phyloP scores from a whole-genome alignment of 1,284 basidiomycete species.

The Thecaphora thlaspeos region DNA sequence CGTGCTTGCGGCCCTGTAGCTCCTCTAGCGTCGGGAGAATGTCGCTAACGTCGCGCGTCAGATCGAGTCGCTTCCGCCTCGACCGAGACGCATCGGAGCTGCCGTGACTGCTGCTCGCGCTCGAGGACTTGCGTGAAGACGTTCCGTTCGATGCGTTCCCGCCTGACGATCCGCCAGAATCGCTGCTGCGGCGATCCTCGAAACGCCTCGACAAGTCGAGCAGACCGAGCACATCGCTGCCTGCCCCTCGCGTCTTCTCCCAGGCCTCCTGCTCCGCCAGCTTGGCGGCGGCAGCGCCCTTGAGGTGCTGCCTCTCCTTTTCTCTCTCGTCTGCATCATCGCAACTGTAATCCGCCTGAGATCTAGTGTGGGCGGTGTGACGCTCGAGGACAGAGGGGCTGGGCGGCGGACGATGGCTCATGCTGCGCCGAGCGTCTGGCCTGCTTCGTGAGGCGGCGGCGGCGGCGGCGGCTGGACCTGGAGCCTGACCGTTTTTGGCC shows the following conservation, averaged over 20 bases:
- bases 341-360: neutral
- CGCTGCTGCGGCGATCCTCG: conserved; percentile 12
- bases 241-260: conserved; percentile 52
- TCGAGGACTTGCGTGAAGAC: neutral
- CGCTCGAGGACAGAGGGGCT: neutral
- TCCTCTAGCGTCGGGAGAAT: conserved; percentile 13
- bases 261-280: conserved; percentile 45
- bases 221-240: conserved; percentile 45
- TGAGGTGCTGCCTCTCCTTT: conserved; percentile 23
- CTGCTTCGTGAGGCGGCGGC: neutral
- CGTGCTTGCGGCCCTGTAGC: conserved; percentile 4
- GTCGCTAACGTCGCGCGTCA: conserved; percentile 10
- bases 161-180: conserved; percentile 8
- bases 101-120: neutral
- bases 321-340: conserved; percentile 11
- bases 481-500: neutral
- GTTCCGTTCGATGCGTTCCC: no score
- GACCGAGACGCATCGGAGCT: neutral
- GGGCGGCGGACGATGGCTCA: neutral
- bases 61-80: neutral
- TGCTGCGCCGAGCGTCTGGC: neutral
- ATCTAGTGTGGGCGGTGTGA: neutral
- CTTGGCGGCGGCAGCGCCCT: conserved; percentile 37
- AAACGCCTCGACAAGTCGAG: conserved; percentile 25
- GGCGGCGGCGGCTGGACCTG: neutral